These are phyloP conservation scores for Nicotiana tomentosiformis DNA, from an alignment of 257 asterid species.

Conservation along the genomic window DNA sequence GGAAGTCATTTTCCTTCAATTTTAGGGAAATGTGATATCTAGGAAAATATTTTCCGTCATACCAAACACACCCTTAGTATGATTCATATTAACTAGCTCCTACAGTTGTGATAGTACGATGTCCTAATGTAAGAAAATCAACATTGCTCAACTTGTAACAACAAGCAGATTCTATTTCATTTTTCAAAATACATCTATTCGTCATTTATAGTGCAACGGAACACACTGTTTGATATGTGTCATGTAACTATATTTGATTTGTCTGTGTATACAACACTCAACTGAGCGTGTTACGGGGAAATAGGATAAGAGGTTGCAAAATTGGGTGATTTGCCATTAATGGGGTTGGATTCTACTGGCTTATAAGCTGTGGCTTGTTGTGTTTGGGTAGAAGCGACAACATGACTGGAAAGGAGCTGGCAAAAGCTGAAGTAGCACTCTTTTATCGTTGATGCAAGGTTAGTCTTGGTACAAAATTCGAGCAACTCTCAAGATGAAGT, in stretches of 20 bases:
- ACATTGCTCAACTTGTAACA: conserved; percentile 61
- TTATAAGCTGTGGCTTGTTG: conserved; percentile 88
- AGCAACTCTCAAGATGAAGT: not conserved
- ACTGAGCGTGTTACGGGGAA: conserved; percentile 89
- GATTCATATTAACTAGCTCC: conserved; percentile 66
- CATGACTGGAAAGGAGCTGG: conserved; percentile 68
- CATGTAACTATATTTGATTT: conserved; percentile 18
- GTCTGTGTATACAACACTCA: conserved; percentile 52
- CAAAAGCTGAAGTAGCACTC: conserved; percentile 56
- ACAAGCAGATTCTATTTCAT: conserved; percentile 1
- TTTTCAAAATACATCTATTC: not conserved
- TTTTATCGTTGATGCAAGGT: conserved; percentile 70
- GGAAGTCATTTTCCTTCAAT: too few species aligned
- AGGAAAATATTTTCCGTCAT: too few species aligned
- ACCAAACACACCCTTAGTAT: conserved; percentile 13
- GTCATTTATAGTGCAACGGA: not conserved
- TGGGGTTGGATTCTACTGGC: conserved; percentile 86
- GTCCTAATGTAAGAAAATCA: conserved; percentile 90
- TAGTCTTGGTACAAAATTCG: conserved; percentile 16
- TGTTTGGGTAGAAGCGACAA: conserved; percentile 74
- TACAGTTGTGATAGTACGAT: conserved; percentile 65
- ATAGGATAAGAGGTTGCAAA: conserved; percentile 85
- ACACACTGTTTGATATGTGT: not conserved
- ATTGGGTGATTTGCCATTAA: conserved; percentile 74
- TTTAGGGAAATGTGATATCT: too few species aligned